These are phyloP conservation scores for Eucalyptus marginata DNA, from an alignment of 345 rosid species.

Conservation along the genomic window DNA sequence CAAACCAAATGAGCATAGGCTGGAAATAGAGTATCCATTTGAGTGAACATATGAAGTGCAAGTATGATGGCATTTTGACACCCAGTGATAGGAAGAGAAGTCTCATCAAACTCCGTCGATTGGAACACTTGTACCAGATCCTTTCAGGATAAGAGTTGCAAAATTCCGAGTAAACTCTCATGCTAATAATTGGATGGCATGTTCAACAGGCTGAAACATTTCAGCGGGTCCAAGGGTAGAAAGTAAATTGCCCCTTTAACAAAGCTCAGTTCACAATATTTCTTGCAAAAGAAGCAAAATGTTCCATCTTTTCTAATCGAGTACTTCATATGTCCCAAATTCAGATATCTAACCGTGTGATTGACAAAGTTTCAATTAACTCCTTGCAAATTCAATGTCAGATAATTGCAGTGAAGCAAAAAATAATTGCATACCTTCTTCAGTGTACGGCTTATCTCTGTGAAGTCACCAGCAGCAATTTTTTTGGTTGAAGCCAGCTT, in stretches of 20 bases:
- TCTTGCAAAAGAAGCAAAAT: neutral
- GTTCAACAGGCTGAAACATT: neutral
- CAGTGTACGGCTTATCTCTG: constrained; percentile 78
- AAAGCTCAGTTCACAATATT: neutral
- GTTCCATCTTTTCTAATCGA: neutral
- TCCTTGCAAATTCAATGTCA: neutral
- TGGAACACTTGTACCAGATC: neutral
- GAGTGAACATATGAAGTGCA: neutral
- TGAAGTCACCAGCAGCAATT: constrained; percentile 92
- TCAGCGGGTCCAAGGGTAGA: neutral
- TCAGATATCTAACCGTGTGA: neutral
- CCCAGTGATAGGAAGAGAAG: neutral
- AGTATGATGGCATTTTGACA: neutral
- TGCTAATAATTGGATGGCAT: neutral
- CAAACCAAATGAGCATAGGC: neutral
- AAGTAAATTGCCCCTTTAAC: neutral
- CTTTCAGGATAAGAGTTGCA: neutral
- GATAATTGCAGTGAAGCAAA: neutral
- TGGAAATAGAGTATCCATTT: neutral
- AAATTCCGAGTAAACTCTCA: neutral
- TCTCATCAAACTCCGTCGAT: neutral
- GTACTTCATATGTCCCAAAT: neutral
- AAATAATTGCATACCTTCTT: constrained; percentile 51
- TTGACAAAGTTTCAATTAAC: neutral
- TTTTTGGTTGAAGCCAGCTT: constrained; percentile 90